phyloP scores from a whole-genome alignment of 2,329 filamentous ascomycete species.

The Bretziella fagacearum region DNA sequence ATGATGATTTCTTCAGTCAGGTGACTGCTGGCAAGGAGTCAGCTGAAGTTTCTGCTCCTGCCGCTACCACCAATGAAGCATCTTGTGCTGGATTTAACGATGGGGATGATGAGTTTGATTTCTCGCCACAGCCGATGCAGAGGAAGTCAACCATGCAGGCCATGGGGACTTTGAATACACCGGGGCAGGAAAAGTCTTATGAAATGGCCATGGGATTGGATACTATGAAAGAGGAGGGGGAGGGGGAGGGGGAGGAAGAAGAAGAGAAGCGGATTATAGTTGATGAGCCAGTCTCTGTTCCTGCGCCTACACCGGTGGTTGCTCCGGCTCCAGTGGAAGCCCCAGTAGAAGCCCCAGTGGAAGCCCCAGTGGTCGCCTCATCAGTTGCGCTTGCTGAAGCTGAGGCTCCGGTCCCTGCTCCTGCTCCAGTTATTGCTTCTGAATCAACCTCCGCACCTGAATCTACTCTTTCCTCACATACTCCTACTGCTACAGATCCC shows the following conservation, averaged over 20 bases:
- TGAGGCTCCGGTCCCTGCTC: too few relatives aligned
- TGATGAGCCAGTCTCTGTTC: neutral
- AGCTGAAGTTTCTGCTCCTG: too few relatives aligned
- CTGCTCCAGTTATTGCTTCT: neutral
- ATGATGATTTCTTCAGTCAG: constrained; percentile 42
- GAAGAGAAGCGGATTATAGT: neutral
- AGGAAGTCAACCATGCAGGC: constrained; percentile 57
- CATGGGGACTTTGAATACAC: constrained; percentile 34
- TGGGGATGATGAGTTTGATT: constrained; percentile 15
- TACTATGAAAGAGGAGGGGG: constrained; percentile 19
- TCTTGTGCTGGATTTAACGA: too few relatives aligned
- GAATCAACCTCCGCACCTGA: too few relatives aligned
- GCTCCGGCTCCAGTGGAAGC: constrained; percentile 6
- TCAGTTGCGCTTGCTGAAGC: too few relatives aligned
- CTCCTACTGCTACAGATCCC: too few relatives aligned
- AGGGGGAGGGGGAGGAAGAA: constrained; percentile 5
- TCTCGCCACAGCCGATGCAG: too few relatives aligned
- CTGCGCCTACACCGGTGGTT: neutral
- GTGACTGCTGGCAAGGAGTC: constrained; percentile 26
- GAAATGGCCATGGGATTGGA: constrained; percentile 16
- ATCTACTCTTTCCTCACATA: too few relatives aligned
- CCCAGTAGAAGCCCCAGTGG: too few relatives aligned
- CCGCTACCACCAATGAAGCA: too few relatives aligned
- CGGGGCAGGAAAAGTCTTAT: too few relatives aligned
- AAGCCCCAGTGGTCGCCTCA: too few relatives aligned